Evolutionary conservation across 805 yeast species (phyloP).

Genomic region (Candida taoyuanica): DNA sequence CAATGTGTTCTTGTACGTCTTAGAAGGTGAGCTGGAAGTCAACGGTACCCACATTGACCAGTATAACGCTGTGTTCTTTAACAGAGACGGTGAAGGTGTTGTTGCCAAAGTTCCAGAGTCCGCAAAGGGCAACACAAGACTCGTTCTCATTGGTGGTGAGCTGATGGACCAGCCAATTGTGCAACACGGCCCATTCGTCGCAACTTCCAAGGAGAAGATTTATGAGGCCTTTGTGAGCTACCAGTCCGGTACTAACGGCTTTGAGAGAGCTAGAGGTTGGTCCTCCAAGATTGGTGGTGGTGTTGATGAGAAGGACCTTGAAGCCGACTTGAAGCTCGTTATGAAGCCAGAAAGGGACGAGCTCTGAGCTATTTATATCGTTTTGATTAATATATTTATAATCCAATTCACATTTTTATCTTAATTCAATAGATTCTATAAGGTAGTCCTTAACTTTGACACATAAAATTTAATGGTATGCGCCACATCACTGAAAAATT

Average conservation of each 20-base stretch:
- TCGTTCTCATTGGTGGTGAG: constrained; percentile 74
- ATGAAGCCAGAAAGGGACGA: constrained; percentile 13
- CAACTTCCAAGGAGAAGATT: constrained; percentile 60
- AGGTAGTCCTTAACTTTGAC: neutral
- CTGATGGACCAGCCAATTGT: constrained; percentile 68
- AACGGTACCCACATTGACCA: constrained; percentile 39
- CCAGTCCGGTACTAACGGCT: constrained; percentile 63
- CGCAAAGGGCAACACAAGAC: constrained; percentile 45
- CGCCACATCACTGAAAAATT: neutral
- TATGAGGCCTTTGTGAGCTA: constrained; percentile 69
- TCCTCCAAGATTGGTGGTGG: constrained; percentile 36
- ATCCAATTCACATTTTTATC: neutral
- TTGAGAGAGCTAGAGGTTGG: constrained; percentile 64
- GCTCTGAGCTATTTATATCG: constrained; percentile 5
- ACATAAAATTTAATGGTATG: neutral
- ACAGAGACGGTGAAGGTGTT: constrained; percentile 61
- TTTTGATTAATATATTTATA: neutral
- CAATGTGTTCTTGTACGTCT: constrained; percentile 66
- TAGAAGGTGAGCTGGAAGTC: constrained; percentile 55
- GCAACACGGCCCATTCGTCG: constrained; percentile 92
- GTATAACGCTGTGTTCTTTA: constrained; percentile 56
- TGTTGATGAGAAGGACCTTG: constrained; percentile 27
- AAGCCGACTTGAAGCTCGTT: constrained; percentile 3
- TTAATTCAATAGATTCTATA: neutral
- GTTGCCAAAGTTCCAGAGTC: constrained; percentile 46